Percentiles rank a stretch among this genome's conserved stretches.
phyloP scores from a whole-genome alignment of 441 rosid genomes.

The Populus hybrid region DNA sequence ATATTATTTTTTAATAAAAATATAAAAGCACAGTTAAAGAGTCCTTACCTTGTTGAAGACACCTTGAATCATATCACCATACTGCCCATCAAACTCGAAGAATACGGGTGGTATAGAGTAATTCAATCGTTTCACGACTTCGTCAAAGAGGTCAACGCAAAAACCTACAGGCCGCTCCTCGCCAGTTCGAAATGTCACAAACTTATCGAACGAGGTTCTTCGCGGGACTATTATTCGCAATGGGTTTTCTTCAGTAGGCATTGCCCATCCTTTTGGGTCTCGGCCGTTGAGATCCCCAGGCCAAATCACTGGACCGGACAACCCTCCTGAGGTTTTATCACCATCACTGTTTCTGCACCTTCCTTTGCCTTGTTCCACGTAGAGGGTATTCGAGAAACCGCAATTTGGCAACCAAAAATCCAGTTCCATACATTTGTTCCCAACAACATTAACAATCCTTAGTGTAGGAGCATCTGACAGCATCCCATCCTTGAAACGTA shows the following conservation, averaged over 20 bases:
- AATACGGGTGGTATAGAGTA: slow-evolving; percentile 29
- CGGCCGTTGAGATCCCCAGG: slow-evolving; percentile 28
- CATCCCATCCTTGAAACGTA: too few species aligned
- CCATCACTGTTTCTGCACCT: too few species aligned
- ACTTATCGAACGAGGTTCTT: slow-evolving; percentile 32
- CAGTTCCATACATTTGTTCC: too few species aligned
- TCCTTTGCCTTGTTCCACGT: too few species aligned
- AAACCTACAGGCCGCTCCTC: too few species aligned
- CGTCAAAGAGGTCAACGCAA: neutral
- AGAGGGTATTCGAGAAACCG: too few species aligned
- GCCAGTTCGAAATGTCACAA: slow-evolving; percentile 19
- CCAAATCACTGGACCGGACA: slow-evolving; percentile 20
- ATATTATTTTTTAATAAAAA: too few species aligned
- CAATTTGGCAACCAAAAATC: too few species aligned
- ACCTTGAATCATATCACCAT: slow-evolving; percentile 33
- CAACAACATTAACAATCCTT: too few species aligned
- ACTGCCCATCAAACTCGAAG: slow-evolving; percentile 25
- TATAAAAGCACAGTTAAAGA: neutral
- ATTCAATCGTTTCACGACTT: slow-evolving; percentile 14
- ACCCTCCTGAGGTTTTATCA: too few species aligned
- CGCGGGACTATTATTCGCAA: slow-evolving; percentile 45
- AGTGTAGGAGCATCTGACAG: too few species aligned
- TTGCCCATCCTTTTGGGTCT: slow-evolving; percentile 42
- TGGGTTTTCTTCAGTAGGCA: slow-evolving; percentile 28
- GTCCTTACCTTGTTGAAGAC: slow-evolving; percentile 44